These are phyloP conservation scores for Thalassiosira exigua DNA, from an alignment of 352 stramenopile species.

Conservation along the genomic window DNA sequence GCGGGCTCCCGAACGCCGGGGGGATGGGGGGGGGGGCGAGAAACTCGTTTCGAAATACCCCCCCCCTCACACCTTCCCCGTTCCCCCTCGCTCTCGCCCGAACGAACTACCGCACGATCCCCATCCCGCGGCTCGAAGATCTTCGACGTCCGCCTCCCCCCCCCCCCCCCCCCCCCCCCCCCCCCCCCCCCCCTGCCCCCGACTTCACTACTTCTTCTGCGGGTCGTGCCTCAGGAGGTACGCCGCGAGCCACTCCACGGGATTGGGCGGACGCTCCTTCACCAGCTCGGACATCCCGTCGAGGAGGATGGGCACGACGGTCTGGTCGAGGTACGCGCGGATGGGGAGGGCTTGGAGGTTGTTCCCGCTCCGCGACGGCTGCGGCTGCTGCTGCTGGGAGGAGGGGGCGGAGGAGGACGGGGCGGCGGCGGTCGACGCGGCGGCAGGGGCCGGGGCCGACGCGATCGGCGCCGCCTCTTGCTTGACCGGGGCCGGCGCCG, in stretches of 20 bases:
- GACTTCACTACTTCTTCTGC: slow-evolving; percentile 84
- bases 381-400: neutral
- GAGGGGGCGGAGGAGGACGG: neutral
- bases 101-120: too few species aligned
- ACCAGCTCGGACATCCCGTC: slow-evolving; percentile 98
- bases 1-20: too few species aligned
- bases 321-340: slow-evolving; percentile 97
- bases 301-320: slow-evolving; percentile 97
- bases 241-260: slow-evolving; percentile 95
- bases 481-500: neutral
- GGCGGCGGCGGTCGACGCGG: neutral
- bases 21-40: too few species aligned
- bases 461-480: neutral
- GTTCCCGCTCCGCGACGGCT: slow-evolving; percentile 65
- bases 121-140: too few species aligned
- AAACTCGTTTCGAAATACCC: too few species aligned
- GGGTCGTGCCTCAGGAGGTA: slow-evolving; percentile 98
- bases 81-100: too few species aligned
- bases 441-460: neutral
- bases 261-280: slow-evolving; percentile 96
- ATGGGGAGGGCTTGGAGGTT: slow-evolving; percentile 95
- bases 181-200: too few species aligned
- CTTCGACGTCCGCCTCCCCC: too few species aligned
- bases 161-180: too few species aligned
- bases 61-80: too few species aligned